Evolutionary conservation across 208 protist species (phyloP), one percentile per base, ranked within the genome.

Genomic region (Crithidia mellificae): DNA sequence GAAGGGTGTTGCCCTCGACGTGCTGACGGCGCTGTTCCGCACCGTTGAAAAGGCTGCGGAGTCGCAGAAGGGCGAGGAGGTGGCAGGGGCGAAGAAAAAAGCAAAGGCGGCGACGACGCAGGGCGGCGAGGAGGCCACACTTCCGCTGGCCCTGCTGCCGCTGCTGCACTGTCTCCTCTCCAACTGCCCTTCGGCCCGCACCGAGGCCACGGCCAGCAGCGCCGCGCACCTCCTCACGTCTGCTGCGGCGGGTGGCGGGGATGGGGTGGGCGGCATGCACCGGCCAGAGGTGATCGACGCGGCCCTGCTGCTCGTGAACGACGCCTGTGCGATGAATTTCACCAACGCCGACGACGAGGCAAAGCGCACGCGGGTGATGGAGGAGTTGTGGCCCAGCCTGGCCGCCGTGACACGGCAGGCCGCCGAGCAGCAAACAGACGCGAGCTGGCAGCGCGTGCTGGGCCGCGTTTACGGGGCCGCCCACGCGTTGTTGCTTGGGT

Each of bases 291-390:
- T 68, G 51, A 46, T 66, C 15, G 38, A 52, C 17, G 57, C 58
- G 30, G 58, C 51, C 22, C 58, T 73, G 46, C 59, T 61, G 6
- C 68, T 74, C 7, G 68, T 74, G 25, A 56, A 68, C 51, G 44
- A 63, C 44, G 56, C 59, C 7, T 74, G 68, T 32, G 29, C 29
- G 38, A 36, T 49, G 17, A 54, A 25, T 14, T 15, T 41, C 53
- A 25, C 19, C 27, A 32, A 38, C 41, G 39, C 58, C 22, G 29
- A 39, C 24, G 57, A 65, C 39, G 54, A 54, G 46, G 49, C 50
- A 11, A 36, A 73, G 34, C 59, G 59, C 11, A 44, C 47, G 6
- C 44, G 47, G 0, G 22, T 65, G 32, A 53, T 68, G 68, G 19
- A 39, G 24, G 39, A 63, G 20, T 7, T 63, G 38, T 74, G 68